Conservation (phyloP, 371 early-diverging fungal species). For the Syncephalastrum sp. region DNA sequence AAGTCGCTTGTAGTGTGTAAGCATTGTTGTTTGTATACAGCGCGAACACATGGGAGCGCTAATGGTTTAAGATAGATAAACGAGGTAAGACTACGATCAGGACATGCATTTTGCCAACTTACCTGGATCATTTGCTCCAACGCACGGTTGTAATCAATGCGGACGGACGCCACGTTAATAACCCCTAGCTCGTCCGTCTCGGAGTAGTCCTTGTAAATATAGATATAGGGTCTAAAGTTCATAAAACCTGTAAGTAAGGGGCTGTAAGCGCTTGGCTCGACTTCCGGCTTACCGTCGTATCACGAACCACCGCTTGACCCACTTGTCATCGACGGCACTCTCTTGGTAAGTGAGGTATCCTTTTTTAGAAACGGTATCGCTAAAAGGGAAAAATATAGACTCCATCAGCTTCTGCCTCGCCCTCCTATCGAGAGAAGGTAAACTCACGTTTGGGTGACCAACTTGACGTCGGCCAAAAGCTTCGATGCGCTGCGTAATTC, state of each 20-base stretch:
- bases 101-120: constrained; percentile 6
- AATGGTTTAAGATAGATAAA: constrained; percentile 5
- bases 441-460: constrained; percentile 56
- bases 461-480: constrained; percentile 59
- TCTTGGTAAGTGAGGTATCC: constrained; percentile 69
- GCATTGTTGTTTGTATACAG: constrained; percentile 80
- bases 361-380: constrained; percentile 59
- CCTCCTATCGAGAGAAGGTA: constrained; percentile 34
- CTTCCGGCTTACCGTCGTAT: constrained; percentile 58
- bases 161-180: constrained; percentile 72
- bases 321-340: constrained; percentile 57
- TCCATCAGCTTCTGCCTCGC: constrained; percentile 52
- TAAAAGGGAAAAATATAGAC: constrained; percentile 11
- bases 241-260: neutral
- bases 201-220: constrained; percentile 64
- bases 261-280: neutral
- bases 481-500: constrained; percentile 28
- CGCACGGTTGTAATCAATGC: constrained; percentile 69
- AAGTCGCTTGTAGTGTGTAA: constrained; percentile 72
- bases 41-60: constrained; percentile 74
- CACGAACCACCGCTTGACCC: constrained; percentile 84
- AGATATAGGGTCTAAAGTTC: constrained; percentile 70
- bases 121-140: constrained; percentile 69
- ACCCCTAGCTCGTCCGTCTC: constrained; percentile 75
- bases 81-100: neutral